A percentile compares a stretch with the other conserved stretches of the same genome.
Evolutionary conservation across 352 stramenopile genomes (phyloP).

Genomic region (Peronospora farinosa): DNA sequence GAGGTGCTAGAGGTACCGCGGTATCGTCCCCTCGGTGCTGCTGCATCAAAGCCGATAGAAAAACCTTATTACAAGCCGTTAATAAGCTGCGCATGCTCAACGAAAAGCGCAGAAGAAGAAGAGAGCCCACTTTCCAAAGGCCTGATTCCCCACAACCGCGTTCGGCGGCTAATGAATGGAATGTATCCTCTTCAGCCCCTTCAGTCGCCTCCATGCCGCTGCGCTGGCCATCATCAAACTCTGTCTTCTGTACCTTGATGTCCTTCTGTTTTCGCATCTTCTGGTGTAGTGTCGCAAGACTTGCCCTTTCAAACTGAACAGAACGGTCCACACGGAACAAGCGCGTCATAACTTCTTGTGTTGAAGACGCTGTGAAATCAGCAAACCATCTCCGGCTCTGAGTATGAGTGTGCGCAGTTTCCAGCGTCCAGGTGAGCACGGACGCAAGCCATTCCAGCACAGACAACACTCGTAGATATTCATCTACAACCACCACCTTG

Average conservation of each 20-base stretch:
- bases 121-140: constrained; percentile 77
- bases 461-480: constrained; percentile 63
- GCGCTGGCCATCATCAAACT: constrained; percentile 9
- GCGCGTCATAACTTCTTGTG: constrained; percentile 48
- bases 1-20: constrained; percentile 44
- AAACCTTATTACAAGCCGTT: constrained; percentile 56
- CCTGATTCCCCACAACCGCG: constrained; percentile 15
- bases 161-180: constrained; percentile 1
- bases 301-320: constrained; percentile 70
- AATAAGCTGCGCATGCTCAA: constrained; percentile 63
- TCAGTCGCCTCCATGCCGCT: constrained; percentile 12
- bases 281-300: constrained; percentile 46
- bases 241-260: constrained; percentile 2
- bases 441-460: constrained; percentile 77
- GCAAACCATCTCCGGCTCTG: constrained; percentile 75
- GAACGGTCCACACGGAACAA: constrained; percentile 67
- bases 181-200: constrained; percentile 4
- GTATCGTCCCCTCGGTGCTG: constrained; percentile 64
- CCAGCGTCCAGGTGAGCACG: constrained; percentile 70
- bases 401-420: constrained; percentile 60
- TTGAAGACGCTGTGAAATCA: constrained; percentile 55
- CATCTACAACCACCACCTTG: constrained; percentile 42
- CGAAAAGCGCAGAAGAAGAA: constrained; percentile 75
- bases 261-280: constrained; percentile 26
- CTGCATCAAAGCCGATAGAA: constrained; percentile 52